Conservation (phyloP, 495 filamentous ascomycete genomes). For the Daldinia caldariorum region DNA sequence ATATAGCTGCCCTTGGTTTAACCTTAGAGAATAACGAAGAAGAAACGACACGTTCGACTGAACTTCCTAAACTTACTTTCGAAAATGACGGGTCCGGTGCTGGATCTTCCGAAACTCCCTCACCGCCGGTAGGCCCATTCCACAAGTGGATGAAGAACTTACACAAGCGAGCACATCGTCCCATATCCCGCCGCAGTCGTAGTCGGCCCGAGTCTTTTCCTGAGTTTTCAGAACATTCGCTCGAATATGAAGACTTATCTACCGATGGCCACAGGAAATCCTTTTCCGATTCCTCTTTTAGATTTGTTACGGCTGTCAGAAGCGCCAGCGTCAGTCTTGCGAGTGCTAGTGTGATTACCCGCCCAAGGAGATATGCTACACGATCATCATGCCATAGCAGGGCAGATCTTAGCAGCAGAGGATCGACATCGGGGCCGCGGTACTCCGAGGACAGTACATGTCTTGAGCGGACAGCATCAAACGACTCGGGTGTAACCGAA, state of each 20-base stretch:
- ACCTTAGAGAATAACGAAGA: conserved; percentile 50
- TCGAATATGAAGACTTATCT: conserved; percentile 44
- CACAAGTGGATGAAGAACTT: conserved; percentile 68
- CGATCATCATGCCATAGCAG: conserved; percentile 65
- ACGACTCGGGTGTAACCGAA: conserved; percentile 75
- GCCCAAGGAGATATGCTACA: conserved; percentile 64
- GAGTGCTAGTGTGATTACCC: conserved; percentile 70
- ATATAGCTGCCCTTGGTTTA: conserved; percentile 51
- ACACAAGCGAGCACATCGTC: conserved; percentile 59
- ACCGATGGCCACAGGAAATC: conserved; percentile 62
- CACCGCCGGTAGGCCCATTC: conserved; percentile 54
- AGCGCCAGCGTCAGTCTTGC: conserved; percentile 78
- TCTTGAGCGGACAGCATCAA: conserved; percentile 59
- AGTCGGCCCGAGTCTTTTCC: conserved; percentile 59
- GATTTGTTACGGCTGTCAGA: conserved; percentile 77
- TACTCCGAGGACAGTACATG: conserved; percentile 74
- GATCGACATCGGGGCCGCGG: conserved; percentile 66
- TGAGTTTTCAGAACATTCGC: conserved; percentile 53
- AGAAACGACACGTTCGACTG: conserved; percentile 41
- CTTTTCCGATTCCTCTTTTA: conserved; percentile 76
- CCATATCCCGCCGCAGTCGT: conserved; percentile 39
- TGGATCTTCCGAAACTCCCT: conserved; percentile 22
- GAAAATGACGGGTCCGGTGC: conserved; percentile 19
- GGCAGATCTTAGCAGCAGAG: conserved; percentile 69
- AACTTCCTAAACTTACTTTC: conserved; percentile 42